Conservation (phyloP, 2,329 filamentous ascomycete species). For the Penicillium sp. region DNA sequence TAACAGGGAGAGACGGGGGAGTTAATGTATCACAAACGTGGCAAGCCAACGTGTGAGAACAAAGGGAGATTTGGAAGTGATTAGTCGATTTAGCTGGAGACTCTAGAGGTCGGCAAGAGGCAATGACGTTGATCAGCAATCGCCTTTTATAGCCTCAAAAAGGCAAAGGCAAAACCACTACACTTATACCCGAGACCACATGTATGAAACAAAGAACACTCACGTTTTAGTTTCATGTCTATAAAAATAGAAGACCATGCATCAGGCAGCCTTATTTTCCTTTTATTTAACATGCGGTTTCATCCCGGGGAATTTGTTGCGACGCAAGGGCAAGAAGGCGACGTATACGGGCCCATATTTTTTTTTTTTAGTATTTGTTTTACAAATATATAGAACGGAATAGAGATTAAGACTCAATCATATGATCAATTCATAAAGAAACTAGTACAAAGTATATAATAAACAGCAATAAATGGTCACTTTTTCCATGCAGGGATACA, state of each 20-base stretch:
- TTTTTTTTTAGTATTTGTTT: too few relatives aligned
- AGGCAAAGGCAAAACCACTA: not conserved
- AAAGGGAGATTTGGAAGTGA: not conserved
- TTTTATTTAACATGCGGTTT: not conserved
- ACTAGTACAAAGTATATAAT: conserved; percentile 18
- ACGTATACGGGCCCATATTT: not conserved
- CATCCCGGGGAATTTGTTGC: not conserved
- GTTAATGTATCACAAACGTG: not conserved
- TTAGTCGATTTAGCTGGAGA: not conserved
- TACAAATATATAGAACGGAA: not conserved
- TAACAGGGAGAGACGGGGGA: not conserved
- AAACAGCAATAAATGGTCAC: conserved; percentile 19
- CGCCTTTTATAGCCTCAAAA: conserved; percentile 4
- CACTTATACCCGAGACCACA: not conserved
- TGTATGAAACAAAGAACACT: not conserved
- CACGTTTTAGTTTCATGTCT: not conserved
- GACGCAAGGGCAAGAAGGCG: not conserved
- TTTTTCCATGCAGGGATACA: conserved; percentile 25
- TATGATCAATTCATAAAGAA: conserved; percentile 13
- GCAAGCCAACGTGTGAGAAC: not conserved
- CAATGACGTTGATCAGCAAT: conserved; percentile 11
- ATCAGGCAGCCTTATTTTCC: not conserved
- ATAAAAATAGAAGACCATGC: conserved; percentile 1
- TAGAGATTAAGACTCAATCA: conserved; percentile 11
- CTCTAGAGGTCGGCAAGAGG: not conserved